Conservation (phyloP, 2,329 filamentous ascomycete species). For the Phoma sp. region DNA sequence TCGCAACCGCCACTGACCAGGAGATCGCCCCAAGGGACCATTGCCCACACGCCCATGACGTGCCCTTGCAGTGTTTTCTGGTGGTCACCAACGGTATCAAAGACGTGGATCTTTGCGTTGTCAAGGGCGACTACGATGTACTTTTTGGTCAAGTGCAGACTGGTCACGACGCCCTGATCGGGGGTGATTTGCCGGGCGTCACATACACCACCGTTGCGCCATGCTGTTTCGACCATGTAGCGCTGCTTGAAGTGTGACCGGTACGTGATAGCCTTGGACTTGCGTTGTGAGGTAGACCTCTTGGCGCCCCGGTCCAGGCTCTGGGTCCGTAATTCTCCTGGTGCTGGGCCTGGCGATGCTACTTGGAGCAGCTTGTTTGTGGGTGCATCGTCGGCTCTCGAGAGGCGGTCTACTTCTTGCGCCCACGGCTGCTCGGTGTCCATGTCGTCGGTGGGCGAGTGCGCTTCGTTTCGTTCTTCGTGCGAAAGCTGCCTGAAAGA, state of each 20-base stretch:
- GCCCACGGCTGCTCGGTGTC: slow-evolving; percentile 35
- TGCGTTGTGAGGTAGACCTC: slow-evolving; percentile 45
- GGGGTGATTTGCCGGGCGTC: slow-evolving; percentile 89
- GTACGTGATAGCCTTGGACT: slow-evolving; percentile 78
- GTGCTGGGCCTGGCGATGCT: slow-evolving; percentile 52
- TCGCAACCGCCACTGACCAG: slow-evolving; percentile 97
- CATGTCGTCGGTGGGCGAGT: slow-evolving; percentile 37
- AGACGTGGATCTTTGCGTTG: slow-evolving; percentile 98
- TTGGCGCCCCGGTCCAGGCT: slow-evolving; percentile 63
- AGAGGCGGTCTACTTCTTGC: slow-evolving; percentile 34
- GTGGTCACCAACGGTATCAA: slow-evolving; percentile 87
- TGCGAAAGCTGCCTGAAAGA: slow-evolving; percentile 73
- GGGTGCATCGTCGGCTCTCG: slow-evolving; percentile 34
- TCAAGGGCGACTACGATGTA: slow-evolving; percentile 98
- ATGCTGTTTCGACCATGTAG: slow-evolving; percentile 96
- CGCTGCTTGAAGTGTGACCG: slow-evolving; percentile 97
- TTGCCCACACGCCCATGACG: slow-evolving; percentile 99
- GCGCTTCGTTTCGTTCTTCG: slow-evolving; percentile 44
- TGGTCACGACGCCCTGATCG: slow-evolving; percentile 96
- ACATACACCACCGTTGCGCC: slow-evolving; percentile 88
- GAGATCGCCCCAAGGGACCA: slow-evolving; percentile 97
- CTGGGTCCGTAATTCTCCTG: slow-evolving; percentile 57
- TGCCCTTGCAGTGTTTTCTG: slow-evolving; percentile 91
- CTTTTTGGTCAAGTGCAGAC: slow-evolving; percentile 88
- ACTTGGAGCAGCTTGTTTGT: slow-evolving; percentile 39